Evolutionary conservation across 1,284 basidiomycete species (phyloP), one percentile per base, ranked within the genome.

Genomic region (Cryptococcus amylolentus): DNA sequence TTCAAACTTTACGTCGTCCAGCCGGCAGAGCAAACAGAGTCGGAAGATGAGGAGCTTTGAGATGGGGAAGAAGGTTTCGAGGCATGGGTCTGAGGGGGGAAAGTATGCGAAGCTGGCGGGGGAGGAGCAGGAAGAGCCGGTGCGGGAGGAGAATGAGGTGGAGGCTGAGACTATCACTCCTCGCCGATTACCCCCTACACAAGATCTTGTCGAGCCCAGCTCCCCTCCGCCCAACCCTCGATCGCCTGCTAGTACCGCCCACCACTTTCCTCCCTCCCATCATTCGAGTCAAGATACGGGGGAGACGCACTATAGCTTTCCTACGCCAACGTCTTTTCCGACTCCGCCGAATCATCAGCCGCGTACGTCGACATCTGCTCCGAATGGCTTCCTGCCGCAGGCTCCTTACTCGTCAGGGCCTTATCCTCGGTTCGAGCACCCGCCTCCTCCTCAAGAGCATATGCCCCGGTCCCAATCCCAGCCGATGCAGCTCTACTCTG

Each of bases 81-180:
- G 50, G 26, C 42, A 56, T 28, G 42, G 27, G 5, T 63, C 63
- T 7, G 51, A 66, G 27, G 57, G 56, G 7, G 63, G 64, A 10
- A 54, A 48, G 47, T 71, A 71, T 42, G 43, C 60, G 2, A 60
- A 65, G n/a, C 51, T 71, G 7, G 58, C 63, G 7, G 69, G 60
- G 1, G 57, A 60, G 23, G 65, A 67, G 38, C 60, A 64, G 23
- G 50, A 56, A 12, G 51, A 45, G 31, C 51, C 54, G 5, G 43
- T 49, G 23, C 39, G 38, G 27, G 42, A 52, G 20, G 39, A 48
- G 46, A 48, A 52, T 3, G 44, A 56, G 31, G n/a, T 52, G 13
- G 55, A 57, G 18, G 51, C 49, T 12, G 38, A 53, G n/a, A 48
- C 55, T 5, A 52, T 58, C 14, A 45, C 57, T 20, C 42, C 45